These are phyloP conservation scores for Fusarium coffeatum DNA, from an alignment of 2,329 filamentous ascomycete species.

Conservation along the genomic window DNA sequence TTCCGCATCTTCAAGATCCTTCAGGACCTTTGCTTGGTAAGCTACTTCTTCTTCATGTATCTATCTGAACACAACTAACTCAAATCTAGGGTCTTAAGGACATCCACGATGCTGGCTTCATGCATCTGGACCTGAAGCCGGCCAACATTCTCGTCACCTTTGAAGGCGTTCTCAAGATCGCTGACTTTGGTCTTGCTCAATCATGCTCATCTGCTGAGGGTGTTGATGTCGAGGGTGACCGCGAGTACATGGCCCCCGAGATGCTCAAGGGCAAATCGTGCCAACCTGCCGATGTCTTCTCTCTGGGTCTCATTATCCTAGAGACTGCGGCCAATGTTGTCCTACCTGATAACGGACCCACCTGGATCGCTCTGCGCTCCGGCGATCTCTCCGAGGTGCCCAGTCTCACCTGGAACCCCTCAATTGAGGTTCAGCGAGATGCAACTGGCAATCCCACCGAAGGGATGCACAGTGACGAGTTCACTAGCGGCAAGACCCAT, in stretches of 20 bases:
- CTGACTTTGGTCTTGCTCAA: conserved; percentile 86
- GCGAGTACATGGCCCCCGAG: conserved; percentile 95
- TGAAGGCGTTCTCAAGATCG: conserved; percentile 85
- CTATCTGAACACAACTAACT: conserved; percentile 10
- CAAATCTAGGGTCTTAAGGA: conserved; percentile 79
- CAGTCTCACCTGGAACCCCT: conserved; percentile 83
- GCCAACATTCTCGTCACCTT: conserved; percentile 86
- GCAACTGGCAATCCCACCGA: conserved; percentile 66
- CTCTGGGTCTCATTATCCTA: conserved; percentile 91
- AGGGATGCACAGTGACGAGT: conserved; percentile 52
- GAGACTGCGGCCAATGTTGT: conserved; percentile 95
- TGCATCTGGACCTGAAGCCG: conserved; percentile 87
- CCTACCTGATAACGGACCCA: conserved; percentile 90
- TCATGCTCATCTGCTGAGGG: conserved; percentile 79
- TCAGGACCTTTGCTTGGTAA: conserved; percentile 83
- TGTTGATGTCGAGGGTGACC: conserved; percentile 92
- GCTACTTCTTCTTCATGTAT: conserved; percentile 47
- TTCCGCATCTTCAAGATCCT: conserved; percentile 99
- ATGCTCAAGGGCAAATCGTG: conserved; percentile 88
- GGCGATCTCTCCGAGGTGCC: conserved; percentile 92
- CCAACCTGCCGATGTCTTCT: conserved; percentile 93
- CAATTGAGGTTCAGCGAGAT: conserved; percentile 78
- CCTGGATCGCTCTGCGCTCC: conserved; percentile 89
- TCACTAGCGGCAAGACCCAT: conserved; percentile 49
- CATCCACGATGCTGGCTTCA: conserved; percentile 88